Percentiles rank a stretch among this genome's conserved stretches.
Evolutionary conservation across 495 filamentous ascomycete species (phyloP).

Genomic region (Aspergillus taichungensis): DNA sequence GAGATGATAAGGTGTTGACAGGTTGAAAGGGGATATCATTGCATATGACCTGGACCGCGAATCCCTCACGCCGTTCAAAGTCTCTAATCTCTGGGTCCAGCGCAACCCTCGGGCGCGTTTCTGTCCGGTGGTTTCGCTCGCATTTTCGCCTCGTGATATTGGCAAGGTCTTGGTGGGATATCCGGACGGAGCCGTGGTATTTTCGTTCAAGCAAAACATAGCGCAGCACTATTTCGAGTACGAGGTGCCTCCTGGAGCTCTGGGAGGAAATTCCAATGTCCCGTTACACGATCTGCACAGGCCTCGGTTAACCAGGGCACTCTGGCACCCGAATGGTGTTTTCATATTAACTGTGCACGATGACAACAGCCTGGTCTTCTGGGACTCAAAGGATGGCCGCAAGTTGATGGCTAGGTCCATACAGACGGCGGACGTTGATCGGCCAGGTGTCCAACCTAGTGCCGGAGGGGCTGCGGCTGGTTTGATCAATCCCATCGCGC

Average conservation of each 20-base stretch:
- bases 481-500: slow-evolving; percentile 61
- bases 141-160: slow-evolving; percentile 84
- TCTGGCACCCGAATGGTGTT: slow-evolving; percentile 93
- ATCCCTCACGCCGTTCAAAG: slow-evolving; percentile 60
- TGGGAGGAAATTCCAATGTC: slow-evolving; percentile 67
- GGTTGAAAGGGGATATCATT: slow-evolving; percentile 58
- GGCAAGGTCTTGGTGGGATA: slow-evolving; percentile 89
- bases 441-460: slow-evolving; percentile 38
- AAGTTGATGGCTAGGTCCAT: slow-evolving; percentile 76
- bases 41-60: slow-evolving; percentile 87
- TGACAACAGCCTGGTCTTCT: slow-evolving; percentile 81
- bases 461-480: slow-evolving; percentile 37
- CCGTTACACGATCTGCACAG: slow-evolving; percentile 44
- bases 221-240: slow-evolving; percentile 75
- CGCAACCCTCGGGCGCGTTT: slow-evolving; percentile 47
- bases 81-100: slow-evolving; percentile 78
- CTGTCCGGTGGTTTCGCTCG: slow-evolving; percentile 60
- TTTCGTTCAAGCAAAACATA: slow-evolving; percentile 83
- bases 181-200: slow-evolving; percentile 74
- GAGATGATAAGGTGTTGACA: slow-evolving; percentile 5
- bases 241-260: slow-evolving; percentile 70
- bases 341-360: slow-evolving; percentile 85
- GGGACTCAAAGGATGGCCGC: slow-evolving; percentile 89
- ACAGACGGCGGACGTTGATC: slow-evolving; percentile 60
- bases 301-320: slow-evolving; percentile 65